Evolutionary conservation across 495 filamentous ascomycete genomes (phyloP), one percentile per base, ranked within the genome.

Genomic region (Rusavskia elegans): DNA sequence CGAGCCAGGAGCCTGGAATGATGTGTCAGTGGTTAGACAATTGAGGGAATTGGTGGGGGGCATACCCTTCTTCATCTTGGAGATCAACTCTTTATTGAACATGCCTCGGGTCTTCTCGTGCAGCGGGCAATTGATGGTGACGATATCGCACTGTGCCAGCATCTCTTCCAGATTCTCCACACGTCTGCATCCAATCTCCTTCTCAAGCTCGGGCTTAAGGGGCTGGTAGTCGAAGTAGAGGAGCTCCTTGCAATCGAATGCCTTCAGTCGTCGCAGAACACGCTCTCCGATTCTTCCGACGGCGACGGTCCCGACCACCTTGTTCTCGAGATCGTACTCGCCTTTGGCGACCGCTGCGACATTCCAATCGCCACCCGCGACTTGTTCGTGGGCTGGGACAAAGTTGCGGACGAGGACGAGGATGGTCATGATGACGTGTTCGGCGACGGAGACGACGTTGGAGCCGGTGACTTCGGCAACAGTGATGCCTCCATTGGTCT

Each of bases 191-290:
- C 92, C 92, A 69, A 98, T 96, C 76, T 96, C 92, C 68, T 84
- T 82, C 80, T 98, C 92, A 59, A 82, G 73, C 73, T 95, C 89
- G 51, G 87, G 65, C 49, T 67, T 74, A 55, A 98, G 77, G 35
- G 90, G 89, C 73, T 98, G 92, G 81, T 98, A 98, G 74, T 98
- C 92, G 67, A 85, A 98, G 83, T 98, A 98, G 53, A 98, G 78
- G 38, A 98, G 79, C 78, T 98, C 92, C 82, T 96, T 98, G 86
- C 92, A 98, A 73, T 95, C 92, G 63, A 97, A 98, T 55, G 89
- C 71, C 79, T 89, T 94, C 40, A 98, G 81, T 60, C 92, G 83
- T 68, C 89, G 82, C 57, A 98, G 77, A 46, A 98, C 92, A 71
- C 92, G 90, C 80, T 98, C 90, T 63, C 92, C 92, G 66, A 98